Percentiles rank a stretch among this genome's conserved stretches.
These are phyloP conservation scores for Ophiostoma angusticollis DNA, from an alignment of 2,329 filamentous ascomycete genomes.

Conservation along the genomic window DNA sequence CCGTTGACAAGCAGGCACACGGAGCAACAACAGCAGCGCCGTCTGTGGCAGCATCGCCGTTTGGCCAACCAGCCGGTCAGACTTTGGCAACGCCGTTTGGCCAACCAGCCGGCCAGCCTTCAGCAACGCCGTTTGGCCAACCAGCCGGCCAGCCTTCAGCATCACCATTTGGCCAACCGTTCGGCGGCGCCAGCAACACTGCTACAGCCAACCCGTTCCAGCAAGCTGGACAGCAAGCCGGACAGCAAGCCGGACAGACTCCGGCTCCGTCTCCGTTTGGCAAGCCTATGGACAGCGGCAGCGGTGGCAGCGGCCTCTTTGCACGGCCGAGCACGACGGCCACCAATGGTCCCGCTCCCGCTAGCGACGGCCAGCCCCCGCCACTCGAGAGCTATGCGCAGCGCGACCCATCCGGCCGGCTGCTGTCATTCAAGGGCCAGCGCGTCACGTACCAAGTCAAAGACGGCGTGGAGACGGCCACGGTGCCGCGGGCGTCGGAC, in stretches of 20 bases:
- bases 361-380: conserved; percentile 21
- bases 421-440: conserved; percentile 22
- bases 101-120: background rate
- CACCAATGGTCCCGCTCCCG: background rate
- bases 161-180: conserved; percentile 7
- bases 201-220: conserved; percentile 8
- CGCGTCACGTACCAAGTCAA: conserved; percentile 26
- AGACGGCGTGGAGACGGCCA: conserved; percentile 20
- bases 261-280: conserved; percentile 6
- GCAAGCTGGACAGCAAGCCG: background rate
- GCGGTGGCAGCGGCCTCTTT: background rate
- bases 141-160: conserved; percentile 12
- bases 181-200: background rate
- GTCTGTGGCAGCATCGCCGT: conserved; percentile 8
- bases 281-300: background rate
- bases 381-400: conserved; percentile 18
- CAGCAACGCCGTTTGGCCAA: conserved; percentile 19
- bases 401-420: conserved; percentile 14
- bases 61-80: conserved; percentile 5
- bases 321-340: background rate
- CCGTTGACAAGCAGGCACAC: background rate
- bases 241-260: too few relatives aligned
- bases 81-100: conserved; percentile 1
- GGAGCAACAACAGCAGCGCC: conserved; percentile 5
- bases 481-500: background rate